These are phyloP conservation scores for Apiotrichum laibachii DNA, from an alignment of 1,284 basidiomycete species.

Conservation along the genomic window DNA sequence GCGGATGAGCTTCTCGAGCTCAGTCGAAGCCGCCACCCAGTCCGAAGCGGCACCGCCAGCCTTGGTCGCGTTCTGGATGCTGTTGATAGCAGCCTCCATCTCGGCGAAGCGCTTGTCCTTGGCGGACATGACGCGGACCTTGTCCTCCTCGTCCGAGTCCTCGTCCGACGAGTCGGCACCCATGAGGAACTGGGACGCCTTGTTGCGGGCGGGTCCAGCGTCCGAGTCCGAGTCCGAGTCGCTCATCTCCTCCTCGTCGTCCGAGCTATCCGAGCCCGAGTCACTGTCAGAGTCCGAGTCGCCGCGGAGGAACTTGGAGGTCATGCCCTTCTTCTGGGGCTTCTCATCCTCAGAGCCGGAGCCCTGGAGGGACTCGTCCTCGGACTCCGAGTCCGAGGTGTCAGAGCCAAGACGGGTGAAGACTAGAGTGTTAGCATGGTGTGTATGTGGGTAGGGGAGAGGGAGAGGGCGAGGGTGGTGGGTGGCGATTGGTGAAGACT, in stretches of 20 bases:
- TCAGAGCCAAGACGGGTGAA: conserved; percentile 38
- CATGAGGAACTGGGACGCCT: conserved; percentile 48
- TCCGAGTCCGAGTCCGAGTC: conserved; percentile 32
- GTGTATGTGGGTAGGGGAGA: background rate
- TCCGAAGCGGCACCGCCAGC: conserved; percentile 61
- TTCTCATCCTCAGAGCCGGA: conserved; percentile 39
- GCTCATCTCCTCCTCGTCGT: conserved; percentile 40
- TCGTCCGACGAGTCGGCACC: conserved; percentile 46
- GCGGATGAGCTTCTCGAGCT: conserved; percentile 92
- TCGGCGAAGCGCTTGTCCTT: conserved; percentile 54
- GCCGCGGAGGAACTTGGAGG: conserved; percentile 41
- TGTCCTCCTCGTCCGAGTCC: conserved; percentile 49
- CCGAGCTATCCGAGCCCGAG: conserved; percentile 25
- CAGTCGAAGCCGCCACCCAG: conserved; percentile 89
- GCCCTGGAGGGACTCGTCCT: conserved; percentile 43
- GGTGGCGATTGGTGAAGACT: background rate
- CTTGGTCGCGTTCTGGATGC: conserved; percentile 91
- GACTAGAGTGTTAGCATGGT: conserved; percentile 17
- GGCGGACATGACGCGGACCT: conserved; percentile 46
- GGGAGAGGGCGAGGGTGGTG: background rate
- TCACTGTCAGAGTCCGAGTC: conserved; percentile 29
- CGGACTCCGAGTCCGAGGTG: conserved; percentile 42
- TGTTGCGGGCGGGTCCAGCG: conserved; percentile 17
- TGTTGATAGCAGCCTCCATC: conserved; percentile 67
- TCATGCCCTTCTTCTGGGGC: conserved; percentile 28